These are phyloP conservation scores for Vaccinium darrowii DNA, from an alignment of 148 eudicot genomes.

Conservation along the genomic window DNA sequence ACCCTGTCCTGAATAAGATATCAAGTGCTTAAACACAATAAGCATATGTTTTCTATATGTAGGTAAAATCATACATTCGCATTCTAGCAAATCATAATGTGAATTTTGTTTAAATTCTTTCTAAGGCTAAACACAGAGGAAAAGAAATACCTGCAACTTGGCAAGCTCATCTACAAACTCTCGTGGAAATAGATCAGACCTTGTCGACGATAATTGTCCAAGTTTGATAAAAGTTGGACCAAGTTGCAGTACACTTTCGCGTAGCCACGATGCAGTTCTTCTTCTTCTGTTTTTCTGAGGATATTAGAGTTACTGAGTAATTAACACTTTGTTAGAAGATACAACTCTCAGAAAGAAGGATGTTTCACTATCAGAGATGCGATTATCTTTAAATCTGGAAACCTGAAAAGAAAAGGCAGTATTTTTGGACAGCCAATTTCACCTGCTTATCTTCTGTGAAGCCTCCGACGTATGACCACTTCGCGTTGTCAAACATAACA, in stretches of 20 bases:
- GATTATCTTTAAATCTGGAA: neutral
- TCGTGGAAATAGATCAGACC: slow-evolving; percentile 91
- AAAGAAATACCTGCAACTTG: slow-evolving; percentile 79
- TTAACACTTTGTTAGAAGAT: neutral
- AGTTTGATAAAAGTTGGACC: slow-evolving; percentile 97
- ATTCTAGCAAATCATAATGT: neutral
- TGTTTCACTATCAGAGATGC: neutral
- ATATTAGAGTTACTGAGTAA: neutral
- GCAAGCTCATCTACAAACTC: slow-evolving; percentile 97
- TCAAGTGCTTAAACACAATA: slow-evolving; percentile 17
- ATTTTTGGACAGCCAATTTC: slow-evolving; percentile 8
- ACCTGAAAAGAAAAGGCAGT: slow-evolving; percentile 2
- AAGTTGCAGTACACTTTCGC: slow-evolving; percentile 89
- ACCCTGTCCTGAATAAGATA: slow-evolving; percentile 78
- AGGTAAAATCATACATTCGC: neutral
- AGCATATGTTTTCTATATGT: neutral
- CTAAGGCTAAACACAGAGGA: neutral
- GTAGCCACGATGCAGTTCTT: slow-evolving; percentile 87
- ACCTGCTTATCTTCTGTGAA: slow-evolving; percentile 88
- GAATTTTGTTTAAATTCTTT: neutral
- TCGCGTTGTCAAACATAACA: slow-evolving; percentile 82
- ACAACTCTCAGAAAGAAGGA: neutral
- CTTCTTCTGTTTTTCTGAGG: slow-evolving; percentile 61
- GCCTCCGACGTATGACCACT: slow-evolving; percentile 84
- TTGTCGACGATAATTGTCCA: slow-evolving; percentile 88